A percentile compares a stretch with the other conserved stretches of the same genome.
Evolutionary conservation across 1,284 basidiomycete species (phyloP).

Genomic region (Naganishia cerealis): DNA sequence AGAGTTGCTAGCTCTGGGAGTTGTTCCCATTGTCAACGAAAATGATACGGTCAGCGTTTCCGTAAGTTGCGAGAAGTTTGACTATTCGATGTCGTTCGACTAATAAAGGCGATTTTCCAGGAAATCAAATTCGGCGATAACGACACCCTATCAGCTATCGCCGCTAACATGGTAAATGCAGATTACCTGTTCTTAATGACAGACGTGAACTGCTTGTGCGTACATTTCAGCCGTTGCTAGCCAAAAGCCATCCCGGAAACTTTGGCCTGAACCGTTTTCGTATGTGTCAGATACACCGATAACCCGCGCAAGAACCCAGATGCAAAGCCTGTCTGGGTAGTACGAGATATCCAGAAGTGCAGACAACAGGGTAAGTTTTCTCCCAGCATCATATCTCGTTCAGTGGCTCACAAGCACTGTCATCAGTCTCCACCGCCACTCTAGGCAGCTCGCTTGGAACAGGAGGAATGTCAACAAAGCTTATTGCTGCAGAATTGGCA

Average conservation of each 20-base stretch:
- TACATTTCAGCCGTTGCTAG: background rate
- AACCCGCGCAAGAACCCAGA: conserved; percentile 87
- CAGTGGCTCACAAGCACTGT: background rate
- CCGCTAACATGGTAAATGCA: conserved; percentile 93
- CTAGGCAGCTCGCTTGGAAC: conserved; percentile 91
- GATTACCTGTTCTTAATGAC: conserved; percentile 96
- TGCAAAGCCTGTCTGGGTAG: conserved; percentile 76
- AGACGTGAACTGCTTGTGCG: conserved; percentile 82
- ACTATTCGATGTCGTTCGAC: background rate
- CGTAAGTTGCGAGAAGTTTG: conserved; percentile 59
- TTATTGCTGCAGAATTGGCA: conserved; percentile 96
- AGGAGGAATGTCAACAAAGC: conserved; percentile 98
- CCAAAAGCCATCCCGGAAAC: background rate
- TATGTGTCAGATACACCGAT: conserved; percentile 67
- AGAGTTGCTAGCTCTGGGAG: conserved; percentile 82
- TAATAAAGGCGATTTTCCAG: conserved; percentile 54
- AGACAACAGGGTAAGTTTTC: conserved; percentile 67
- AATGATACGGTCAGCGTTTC: conserved; percentile 94
- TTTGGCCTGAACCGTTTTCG: background rate
- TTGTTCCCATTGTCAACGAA: conserved; percentile 93
- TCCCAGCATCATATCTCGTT: background rate
- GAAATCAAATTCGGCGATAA: conserved; percentile 99
- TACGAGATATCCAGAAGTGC: conserved; percentile 78
- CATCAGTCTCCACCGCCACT: conserved; percentile 80
- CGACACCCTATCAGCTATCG: conserved; percentile 94